Evolutionary conservation across 768 basidiomycete species (phyloP), one percentile per base, ranked within the genome.

Genomic region (Suillus ampliporus): DNA sequence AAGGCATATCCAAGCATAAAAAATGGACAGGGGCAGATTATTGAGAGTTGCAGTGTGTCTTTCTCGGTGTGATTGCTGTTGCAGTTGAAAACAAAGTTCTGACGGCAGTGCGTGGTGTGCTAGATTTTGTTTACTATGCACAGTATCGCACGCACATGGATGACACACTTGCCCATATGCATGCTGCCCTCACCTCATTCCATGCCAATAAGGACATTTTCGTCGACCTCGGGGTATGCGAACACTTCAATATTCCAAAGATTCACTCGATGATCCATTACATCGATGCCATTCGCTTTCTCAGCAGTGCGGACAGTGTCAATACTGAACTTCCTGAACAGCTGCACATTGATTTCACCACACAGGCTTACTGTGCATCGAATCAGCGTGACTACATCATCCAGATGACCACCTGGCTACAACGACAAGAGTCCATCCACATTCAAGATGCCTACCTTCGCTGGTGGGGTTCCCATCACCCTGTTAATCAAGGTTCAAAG

Each of bases 1-100:
- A n/a, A n/a, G n/a, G n/a, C n/a, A n/a, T n/a, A n/a, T n/a, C n/a
- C n/a, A n/a, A n/a, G n/a, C n/a, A n/a, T n/a, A n/a, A n/a, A n/a
- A n/a, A n/a, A n/a, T 73, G 70, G 71, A 76, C 77, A 0, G 77
- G 76, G 10, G 68, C 61, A 0, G 74, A 78, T 62, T 69, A 72
- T 58, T 69, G 71, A 59, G 64, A 76, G 34, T 69, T 77, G 64
- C 68, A 74, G 61, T 61, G 35, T 19, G 67, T 71, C 0, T 71
- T 74, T 50, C 62, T 78, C 4, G 71, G 73, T 10, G 67, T 71
- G 0, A n/a, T 76, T 43, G 64, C 68, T 11, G 74, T 70, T 4
- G 66, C 69, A 5, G 68, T 67, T 3, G 60, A 67, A 14, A 28
- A 47, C 4, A 47, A 50, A 11, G 71, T 77, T 21, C 37, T 70